Percentiles rank a stretch among this genome's conserved stretches.
Evolutionary conservation across 2,329 filamentous ascomycete species (phyloP).

Genomic region (Dactylellina haptotyla): DNA sequence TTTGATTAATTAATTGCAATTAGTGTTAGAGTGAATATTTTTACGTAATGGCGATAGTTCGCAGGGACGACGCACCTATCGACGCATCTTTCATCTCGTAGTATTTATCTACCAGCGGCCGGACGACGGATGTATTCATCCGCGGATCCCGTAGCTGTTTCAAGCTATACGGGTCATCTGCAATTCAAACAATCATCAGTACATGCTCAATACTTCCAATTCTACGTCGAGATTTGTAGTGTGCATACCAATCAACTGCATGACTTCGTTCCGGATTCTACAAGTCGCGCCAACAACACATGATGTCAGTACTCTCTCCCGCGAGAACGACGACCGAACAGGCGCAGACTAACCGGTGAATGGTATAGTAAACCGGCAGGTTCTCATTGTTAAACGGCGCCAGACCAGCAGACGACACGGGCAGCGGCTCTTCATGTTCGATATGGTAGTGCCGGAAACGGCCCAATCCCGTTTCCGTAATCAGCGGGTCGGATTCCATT

Average conservation of each 20-base stretch:
- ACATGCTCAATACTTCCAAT: neutral
- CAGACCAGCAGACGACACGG: conserved; percentile 4
- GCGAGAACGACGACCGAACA: neutral
- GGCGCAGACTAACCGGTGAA: conserved; percentile 68
- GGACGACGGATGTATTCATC: conserved; percentile 81
- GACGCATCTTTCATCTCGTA: conserved; percentile 83
- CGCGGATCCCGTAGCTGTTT: conserved; percentile 82
- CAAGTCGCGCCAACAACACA: neutral
- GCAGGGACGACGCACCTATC: conserved; percentile 67
- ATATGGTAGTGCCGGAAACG: conserved; percentile 44
- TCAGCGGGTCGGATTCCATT: conserved; percentile 34
- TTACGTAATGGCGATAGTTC: neutral
- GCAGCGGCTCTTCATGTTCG: conserved; percentile 18
- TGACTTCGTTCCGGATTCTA: conserved; percentile 71
- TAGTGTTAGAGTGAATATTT: neutral
- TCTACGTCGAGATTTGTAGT: conserved; percentile 57
- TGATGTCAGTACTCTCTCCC: neutral
- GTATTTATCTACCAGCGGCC: conserved; percentile 83
- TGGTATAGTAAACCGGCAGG: conserved; percentile 79
- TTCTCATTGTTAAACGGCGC: conserved; percentile 68
- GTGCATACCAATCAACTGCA: conserved; percentile 72
- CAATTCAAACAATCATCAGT: neutral
- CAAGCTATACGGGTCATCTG: conserved; percentile 73
- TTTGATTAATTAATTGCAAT: conserved; percentile 40
- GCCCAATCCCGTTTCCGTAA: conserved; percentile 24